phyloP scores from a whole-genome alignment of 2,329 filamentous ascomycete species.

The Talaromyces islandicus region DNA sequence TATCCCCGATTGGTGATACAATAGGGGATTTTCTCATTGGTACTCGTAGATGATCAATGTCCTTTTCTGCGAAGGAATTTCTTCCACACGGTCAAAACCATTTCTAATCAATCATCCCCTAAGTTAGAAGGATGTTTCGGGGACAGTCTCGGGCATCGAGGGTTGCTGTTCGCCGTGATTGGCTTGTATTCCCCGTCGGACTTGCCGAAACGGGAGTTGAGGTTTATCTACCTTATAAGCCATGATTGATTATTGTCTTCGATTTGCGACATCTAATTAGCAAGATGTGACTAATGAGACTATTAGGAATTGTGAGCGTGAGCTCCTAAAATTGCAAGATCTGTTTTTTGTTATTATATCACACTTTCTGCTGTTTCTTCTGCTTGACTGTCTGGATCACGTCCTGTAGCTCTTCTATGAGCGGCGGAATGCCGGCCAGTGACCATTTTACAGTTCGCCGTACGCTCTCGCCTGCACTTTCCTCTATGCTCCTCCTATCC shows the following conservation, averaged over 20 bases:
- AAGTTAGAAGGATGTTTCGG: background rate
- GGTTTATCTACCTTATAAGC: background rate
- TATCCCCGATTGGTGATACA: background rate
- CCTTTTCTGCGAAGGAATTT: background rate
- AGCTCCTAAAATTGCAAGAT: background rate
- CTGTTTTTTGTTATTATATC: background rate
- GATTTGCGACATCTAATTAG: background rate
- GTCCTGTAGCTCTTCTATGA: background rate
- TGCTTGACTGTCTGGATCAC: background rate
- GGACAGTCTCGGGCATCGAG: background rate
- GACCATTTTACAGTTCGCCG: background rate
- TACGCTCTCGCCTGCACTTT: conserved; percentile 1
- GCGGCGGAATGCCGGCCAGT: background rate
- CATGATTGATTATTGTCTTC: background rate
- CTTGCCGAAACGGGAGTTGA: background rate
- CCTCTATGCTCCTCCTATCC: background rate
- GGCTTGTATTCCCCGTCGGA: background rate
- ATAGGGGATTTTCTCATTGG: background rate
- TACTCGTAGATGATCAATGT: background rate
- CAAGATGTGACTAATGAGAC: background rate
- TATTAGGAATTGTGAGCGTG: background rate
- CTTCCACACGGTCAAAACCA: background rate
- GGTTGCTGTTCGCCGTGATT: background rate
- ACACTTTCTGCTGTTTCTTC: background rate
- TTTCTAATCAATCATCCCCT: background rate